Conservation (phyloP, 2,329 filamentous ascomycete genomes). For the Colletotrichum sansevieriae region DNA sequence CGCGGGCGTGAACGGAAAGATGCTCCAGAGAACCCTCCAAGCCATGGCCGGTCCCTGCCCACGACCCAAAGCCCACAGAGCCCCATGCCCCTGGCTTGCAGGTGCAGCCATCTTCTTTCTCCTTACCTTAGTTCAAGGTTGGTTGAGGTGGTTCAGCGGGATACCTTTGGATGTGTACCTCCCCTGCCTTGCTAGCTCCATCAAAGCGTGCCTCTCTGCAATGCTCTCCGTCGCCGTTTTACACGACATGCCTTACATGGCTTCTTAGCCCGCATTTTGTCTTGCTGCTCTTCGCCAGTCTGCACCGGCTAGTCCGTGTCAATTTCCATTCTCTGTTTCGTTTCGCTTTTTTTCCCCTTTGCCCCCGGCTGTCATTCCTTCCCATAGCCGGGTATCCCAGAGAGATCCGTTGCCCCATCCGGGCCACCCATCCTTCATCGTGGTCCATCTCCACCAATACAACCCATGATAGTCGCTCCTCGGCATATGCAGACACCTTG, state of each 20-base stretch:
- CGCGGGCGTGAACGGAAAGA: constrained; percentile 35
- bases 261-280: constrained; percentile 21
- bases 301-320: constrained; percentile 31
- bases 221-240: constrained; percentile 38
- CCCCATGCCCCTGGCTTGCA: constrained; percentile 42
- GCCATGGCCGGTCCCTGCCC: constrained; percentile 29
- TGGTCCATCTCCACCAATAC: constrained; percentile 50
- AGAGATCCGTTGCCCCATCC: constrained; percentile 43
- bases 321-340: constrained; percentile 41
- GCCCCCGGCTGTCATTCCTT: not conserved
- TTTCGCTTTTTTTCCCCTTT: constrained; percentile 7
- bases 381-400: constrained; percentile 20
- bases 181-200: constrained; percentile 14
- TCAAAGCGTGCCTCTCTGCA: constrained; percentile 27
- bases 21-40: constrained; percentile 21
- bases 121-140: constrained; percentile 11
- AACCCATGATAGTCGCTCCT: constrained; percentile 46
- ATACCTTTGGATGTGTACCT: constrained; percentile 25
- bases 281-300: constrained; percentile 29
- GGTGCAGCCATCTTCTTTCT: constrained; percentile 22
- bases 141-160: constrained; percentile 8
- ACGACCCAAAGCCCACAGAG: constrained; percentile 42
- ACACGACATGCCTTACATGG: constrained; percentile 37
- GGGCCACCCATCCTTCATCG: constrained; percentile 47
- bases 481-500: constrained; percentile 56